phyloP scores from a whole-genome alignment of 1,284 basidiomycete species.

The Rhodotorula sp. region DNA sequence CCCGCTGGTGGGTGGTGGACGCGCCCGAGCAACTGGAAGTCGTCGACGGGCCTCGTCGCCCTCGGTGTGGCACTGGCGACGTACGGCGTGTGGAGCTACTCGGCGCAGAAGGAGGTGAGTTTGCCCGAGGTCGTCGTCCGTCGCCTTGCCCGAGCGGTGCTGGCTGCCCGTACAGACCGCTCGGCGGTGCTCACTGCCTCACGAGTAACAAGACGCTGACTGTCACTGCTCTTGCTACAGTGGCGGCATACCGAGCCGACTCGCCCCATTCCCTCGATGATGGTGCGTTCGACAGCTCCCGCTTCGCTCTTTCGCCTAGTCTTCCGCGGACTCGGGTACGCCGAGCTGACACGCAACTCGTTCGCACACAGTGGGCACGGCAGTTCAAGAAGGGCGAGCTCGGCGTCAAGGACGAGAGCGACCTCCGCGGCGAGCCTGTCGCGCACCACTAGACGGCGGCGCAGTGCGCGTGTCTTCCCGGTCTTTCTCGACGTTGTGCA shows the following conservation, averaged over 20 bases:
- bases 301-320: background rate
- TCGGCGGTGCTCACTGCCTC: no score
- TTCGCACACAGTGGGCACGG: slow-evolving; percentile 41
- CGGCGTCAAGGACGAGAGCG: slow-evolving; percentile 44
- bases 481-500: no score
- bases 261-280: slow-evolving; percentile 54
- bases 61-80: slow-evolving; percentile 55
- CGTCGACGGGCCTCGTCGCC: slow-evolving; percentile 56
- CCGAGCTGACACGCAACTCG: background rate
- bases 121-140: background rate
- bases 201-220: background rate
- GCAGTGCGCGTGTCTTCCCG: background rate
- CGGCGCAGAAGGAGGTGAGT: slow-evolving; percentile 57
- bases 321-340: no score
- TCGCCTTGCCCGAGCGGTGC: background rate
- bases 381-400: slow-evolving; percentile 44
- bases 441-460: slow-evolving; percentile 27
- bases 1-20: slow-evolving; percentile 62
- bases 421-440: slow-evolving; percentile 29
- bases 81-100: slow-evolving; percentile 56
- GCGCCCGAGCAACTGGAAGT: slow-evolving; percentile 58
- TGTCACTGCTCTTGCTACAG: slow-evolving; percentile 34
- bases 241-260: slow-evolving; percentile 53
- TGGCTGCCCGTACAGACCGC: no score
- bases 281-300: slow-evolving; percentile 43